phyloP scores from a whole-genome alignment of 176 grass and related monocot species.

The Echinochloa phyllopogon region DNA sequence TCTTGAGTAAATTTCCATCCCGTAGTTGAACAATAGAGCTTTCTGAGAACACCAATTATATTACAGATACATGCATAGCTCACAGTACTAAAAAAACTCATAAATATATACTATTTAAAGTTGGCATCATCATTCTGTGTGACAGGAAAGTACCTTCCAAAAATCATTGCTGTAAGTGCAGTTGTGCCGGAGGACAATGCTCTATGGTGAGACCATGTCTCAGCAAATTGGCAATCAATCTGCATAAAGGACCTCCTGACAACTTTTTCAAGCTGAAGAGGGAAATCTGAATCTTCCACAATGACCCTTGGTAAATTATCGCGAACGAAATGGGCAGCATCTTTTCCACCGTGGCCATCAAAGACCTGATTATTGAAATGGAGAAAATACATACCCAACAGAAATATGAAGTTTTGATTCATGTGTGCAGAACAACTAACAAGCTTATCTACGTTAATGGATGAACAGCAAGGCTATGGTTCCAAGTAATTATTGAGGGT shows the following conservation, averaged over 20 bases:
- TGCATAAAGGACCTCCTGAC: slow-evolving; percentile 82
- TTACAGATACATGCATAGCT: not conserved
- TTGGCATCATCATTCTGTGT: not conserved
- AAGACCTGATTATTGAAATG: slow-evolving; percentile 67
- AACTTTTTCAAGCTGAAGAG: slow-evolving; percentile 82
- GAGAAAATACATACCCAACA: not conserved
- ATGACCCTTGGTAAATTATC: slow-evolving; percentile 92
- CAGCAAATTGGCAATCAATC: slow-evolving; percentile 72
- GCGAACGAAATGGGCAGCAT: slow-evolving; percentile 78
- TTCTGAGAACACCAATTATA: slow-evolving; percentile 3
- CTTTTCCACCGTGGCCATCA: slow-evolving; percentile 98
- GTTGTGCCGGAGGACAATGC: slow-evolving; percentile 82
- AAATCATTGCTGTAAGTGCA: slow-evolving; percentile 84
- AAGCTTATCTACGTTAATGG: not conserved
- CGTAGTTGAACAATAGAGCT: not conserved
- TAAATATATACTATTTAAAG: slow-evolving; percentile 25
- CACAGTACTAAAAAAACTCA: not conserved
- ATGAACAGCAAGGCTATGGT: not conserved
- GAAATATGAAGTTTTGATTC: slow-evolving; percentile 5
- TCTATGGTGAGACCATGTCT: slow-evolving; percentile 60
- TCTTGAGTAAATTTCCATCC: slow-evolving; percentile 1
- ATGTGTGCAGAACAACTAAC: not conserved
- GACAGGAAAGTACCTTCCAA: slow-evolving; percentile 71
- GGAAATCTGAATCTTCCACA: slow-evolving; percentile 90
- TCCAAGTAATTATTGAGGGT: slow-evolving; percentile 25